Conservation (phyloP, 2,329 filamentous ascomycete genomes). For the Fusarium acutatum region DNA sequence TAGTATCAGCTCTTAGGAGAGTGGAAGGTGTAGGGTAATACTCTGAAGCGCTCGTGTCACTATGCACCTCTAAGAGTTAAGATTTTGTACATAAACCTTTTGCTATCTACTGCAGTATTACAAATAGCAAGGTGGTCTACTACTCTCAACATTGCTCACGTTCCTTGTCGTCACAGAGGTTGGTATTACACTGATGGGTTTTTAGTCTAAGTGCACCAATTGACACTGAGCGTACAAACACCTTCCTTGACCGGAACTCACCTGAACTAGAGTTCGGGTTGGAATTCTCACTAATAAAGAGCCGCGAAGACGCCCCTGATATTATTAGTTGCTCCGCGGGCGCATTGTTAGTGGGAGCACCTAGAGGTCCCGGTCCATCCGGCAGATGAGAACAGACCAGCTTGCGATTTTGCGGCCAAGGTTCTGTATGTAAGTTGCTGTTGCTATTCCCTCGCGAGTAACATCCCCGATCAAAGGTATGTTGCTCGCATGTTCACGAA, state of each 20-base stretch:
- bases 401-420: background rate
- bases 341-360: background rate
- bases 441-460: background rate
- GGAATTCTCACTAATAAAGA: background rate
- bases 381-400: background rate
- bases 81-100: background rate
- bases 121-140: background rate
- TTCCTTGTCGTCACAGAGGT: background rate
- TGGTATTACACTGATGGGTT: background rate
- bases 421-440: background rate
- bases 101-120: background rate
- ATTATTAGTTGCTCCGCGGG: slow-evolving; percentile 1
- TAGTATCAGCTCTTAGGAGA: background rate
- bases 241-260: background rate
- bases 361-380: background rate
- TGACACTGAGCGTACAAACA: background rate
- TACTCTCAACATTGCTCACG: background rate
- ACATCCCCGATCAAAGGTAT: background rate
- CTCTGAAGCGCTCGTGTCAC: background rate
- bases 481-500: background rate
- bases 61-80: too few relatives aligned
- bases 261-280: background rate
- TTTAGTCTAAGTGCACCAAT: background rate
- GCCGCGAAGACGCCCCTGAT: background rate
- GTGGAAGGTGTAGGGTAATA: background rate